Conservation (phyloP, 2,329 filamentous ascomycete species). For the Thyridium curvatum region DNA sequence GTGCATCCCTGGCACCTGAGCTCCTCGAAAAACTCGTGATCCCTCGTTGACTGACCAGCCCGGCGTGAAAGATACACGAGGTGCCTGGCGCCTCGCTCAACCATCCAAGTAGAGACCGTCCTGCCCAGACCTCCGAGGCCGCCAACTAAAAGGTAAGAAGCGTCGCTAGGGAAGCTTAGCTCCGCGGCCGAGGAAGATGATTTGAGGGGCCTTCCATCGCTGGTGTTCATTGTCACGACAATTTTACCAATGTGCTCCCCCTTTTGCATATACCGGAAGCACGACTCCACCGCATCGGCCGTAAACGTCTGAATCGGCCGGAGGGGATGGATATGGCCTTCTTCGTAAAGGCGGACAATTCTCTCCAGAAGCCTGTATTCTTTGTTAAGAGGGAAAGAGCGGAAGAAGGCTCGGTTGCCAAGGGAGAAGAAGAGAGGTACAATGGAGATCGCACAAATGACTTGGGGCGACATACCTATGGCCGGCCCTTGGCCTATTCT, state of each 20-base stretch:
- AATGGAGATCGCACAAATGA: too few species aligned
- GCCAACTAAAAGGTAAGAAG: constrained; percentile 12
- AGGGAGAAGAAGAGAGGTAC: too few species aligned
- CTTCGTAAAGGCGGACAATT: neutral
- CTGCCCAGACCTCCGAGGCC: constrained; percentile 12
- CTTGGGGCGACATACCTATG: too few species aligned
- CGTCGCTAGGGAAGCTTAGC: neutral
- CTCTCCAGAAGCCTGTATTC: neutral
- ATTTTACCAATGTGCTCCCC: constrained; percentile 2
- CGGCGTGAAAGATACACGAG: constrained; percentile 12
- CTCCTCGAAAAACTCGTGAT: too few species aligned
- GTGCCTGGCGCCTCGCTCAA: constrained; percentile 10
- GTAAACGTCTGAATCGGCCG: neutral
- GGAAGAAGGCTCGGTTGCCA: too few species aligned
- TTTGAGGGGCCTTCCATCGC: neutral
- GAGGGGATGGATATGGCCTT: neutral
- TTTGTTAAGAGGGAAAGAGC: too few species aligned
- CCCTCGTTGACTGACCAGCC: neutral
- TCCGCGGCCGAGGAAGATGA: neutral
- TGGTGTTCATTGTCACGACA: neutral
- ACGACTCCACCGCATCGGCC: neutral
- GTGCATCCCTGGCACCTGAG: too few species aligned
- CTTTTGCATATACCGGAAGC: constrained; percentile 1
- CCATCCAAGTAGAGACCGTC: constrained; percentile 12
- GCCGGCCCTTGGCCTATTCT: too few species aligned